Conservation (phyloP, 2,329 filamentous ascomycete species). For the Byssoonygena ceratinophila region DNA sequence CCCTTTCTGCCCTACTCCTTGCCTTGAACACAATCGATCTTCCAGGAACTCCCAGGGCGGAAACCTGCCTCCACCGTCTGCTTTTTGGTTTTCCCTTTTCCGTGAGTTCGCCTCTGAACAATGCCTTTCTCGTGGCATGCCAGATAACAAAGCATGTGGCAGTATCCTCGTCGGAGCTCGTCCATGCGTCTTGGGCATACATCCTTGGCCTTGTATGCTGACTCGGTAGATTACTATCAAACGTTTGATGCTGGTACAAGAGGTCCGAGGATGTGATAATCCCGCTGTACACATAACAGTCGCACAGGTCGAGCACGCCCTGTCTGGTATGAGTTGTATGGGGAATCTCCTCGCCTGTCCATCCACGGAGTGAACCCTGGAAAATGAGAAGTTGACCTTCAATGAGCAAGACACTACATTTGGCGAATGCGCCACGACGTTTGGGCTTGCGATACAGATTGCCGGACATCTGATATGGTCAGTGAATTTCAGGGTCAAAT, state of each 20-base stretch:
- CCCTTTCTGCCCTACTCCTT: constrained; percentile 53
- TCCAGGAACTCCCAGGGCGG: constrained; percentile 50
- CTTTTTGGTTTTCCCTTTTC: constrained; percentile 22
- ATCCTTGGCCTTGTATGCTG: constrained; percentile 49
- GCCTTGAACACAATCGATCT: constrained; percentile 56
- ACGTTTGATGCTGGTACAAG: constrained; percentile 54
- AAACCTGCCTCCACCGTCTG: constrained; percentile 47
- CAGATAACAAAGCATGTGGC: constrained; percentile 59
- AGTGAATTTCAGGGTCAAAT: neutral
- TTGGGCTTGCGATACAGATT: constrained; percentile 54
- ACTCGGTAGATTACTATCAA: constrained; percentile 52
- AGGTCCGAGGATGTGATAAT: constrained; percentile 53
- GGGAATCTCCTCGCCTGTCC: constrained; percentile 45
- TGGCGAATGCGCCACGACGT: constrained; percentile 50
- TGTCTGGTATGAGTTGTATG: constrained; percentile 55
- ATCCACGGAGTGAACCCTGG: constrained; percentile 47
- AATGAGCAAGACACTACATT: constrained; percentile 50
- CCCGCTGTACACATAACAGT: constrained; percentile 57
- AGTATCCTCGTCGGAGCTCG: constrained; percentile 53
- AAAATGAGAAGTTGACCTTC: constrained; percentile 54
- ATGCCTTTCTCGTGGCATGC: constrained; percentile 48
- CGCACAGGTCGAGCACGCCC: constrained; percentile 47
- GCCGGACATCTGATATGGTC: constrained; percentile 44
- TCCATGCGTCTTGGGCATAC: constrained; percentile 52
- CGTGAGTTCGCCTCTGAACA: constrained; percentile 41